Evolutionary conservation across 352 stramenopile genomes (phyloP), one percentile per base, ranked within the genome.

Genomic region (Aphanomyces invadans): DNA sequence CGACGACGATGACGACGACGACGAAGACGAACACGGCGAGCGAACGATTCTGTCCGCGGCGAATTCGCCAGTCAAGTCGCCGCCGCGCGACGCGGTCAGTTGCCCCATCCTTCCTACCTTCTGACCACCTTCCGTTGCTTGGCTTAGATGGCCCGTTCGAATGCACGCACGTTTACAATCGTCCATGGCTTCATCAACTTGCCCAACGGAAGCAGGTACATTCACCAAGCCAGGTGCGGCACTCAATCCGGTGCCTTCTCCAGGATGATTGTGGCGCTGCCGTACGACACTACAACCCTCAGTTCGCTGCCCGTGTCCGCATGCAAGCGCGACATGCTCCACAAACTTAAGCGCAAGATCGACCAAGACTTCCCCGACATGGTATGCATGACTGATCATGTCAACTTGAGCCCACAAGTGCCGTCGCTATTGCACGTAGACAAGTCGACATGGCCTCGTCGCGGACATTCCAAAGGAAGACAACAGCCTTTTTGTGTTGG

Each of bases 341-440:
- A 32, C 10, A 67, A 67, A 46, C 60, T 67, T 32, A 59, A 56
- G 49, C 60, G 46, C 32, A 56, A 57, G 12, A 57, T 67, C 21
- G 28, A 49, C 5, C 12, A 7, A 9, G 11, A 38, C 32, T 38
- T 52, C 7, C 12, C 29, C 10, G 60, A 56, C 3, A n/a, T 21
- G 1, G n/a, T 59, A 56, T 12, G 0, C n/a, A 25, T 23, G 11
- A 11, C 21, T 1, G 17, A n/a, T n/a, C n/a, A n/a, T n/a, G n/a
- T n/a, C n/a, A n/a, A n/a, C n/a, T 10, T 25, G 48, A 19, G 4
- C 5, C 11, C 48, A 36, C 11, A 56, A 12, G 48, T 25, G 38
- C 17, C 38, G 38, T 9, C 38, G 38, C 9, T 17, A 17, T 45
- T 17, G 38, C 12, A 52, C 7, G 19, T 25, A 52, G 44, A 9